Conservation (phyloP, 768 basidiomycete species). For the Cystobasidium onofrii region DNA sequence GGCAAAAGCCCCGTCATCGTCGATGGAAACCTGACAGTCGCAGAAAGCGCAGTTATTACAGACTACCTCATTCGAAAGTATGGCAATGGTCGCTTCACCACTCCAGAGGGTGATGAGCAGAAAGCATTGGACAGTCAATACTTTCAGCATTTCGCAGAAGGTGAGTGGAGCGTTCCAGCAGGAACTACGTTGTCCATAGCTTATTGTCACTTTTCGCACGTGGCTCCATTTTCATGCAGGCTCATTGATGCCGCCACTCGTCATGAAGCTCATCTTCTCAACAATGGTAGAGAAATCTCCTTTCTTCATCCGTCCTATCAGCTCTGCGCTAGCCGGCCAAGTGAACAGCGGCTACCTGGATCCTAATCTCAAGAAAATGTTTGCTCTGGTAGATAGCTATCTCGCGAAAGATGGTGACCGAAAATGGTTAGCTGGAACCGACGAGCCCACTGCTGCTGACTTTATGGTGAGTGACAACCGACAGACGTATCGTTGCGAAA, state of each 20-base stretch:
- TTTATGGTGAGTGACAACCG: constrained; percentile 41
- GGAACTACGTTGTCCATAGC: too few relatives aligned
- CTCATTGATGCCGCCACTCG: constrained; percentile 49
- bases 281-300: constrained; percentile 45
- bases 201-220: too few relatives aligned
- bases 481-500: neutral
- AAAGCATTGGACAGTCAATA: neutral
- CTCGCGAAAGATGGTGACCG: constrained; percentile 43
- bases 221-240: constrained; percentile 18
- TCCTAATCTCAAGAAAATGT: constrained; percentile 41
- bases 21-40: constrained; percentile 50
- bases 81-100: constrained; percentile 41
- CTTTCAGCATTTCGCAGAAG: constrained; percentile 50
- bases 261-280: constrained; percentile 46
- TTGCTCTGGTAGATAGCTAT: constrained; percentile 47
- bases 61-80: constrained; percentile 51
- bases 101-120: constrained; percentile 29
- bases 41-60: constrained; percentile 44
- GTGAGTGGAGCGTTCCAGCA: too few relatives aligned
- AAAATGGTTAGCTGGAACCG: constrained; percentile 47
- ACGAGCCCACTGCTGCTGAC: constrained; percentile 50
- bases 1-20: constrained; percentile 53
- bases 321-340: constrained; percentile 13
- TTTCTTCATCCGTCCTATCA: constrained; percentile 46
- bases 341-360: constrained; percentile 38